A percentile compares a stretch with the other conserved stretches of the same genome.
Evolutionary conservation across 2,329 filamentous ascomycete species (phyloP).

Genomic region (Seiridium cupressi): DNA sequence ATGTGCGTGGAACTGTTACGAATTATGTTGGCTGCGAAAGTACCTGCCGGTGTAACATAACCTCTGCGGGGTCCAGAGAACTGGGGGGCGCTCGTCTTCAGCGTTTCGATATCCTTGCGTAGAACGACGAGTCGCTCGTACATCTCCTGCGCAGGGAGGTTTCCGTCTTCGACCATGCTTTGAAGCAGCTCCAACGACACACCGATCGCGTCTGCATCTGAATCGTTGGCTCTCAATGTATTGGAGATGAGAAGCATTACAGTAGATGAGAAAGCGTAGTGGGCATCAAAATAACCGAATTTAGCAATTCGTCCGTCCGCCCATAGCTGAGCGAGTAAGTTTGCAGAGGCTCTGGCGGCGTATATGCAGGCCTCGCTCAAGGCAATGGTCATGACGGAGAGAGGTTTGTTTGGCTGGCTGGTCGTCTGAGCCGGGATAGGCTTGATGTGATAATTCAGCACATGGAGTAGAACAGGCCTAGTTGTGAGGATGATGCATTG

Average conservation of each 20-base stretch:
- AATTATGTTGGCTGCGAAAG: slow-evolving; percentile 10
- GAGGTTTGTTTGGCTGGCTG: slow-evolving; percentile 6
- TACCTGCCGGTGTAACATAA: slow-evolving; percentile 11
- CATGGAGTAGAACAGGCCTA: slow-evolving; percentile 15
- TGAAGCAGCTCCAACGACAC: slow-evolving; percentile 18
- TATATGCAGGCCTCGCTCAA: slow-evolving; percentile 28
- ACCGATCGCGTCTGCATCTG: slow-evolving; percentile 19
- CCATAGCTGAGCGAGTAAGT: slow-evolving; percentile 22
- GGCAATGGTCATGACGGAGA: slow-evolving; percentile 26
- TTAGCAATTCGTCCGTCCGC: slow-evolving; percentile 22
- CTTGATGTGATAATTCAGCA: slow-evolving; percentile 15
- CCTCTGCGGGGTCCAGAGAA: slow-evolving; percentile 3
- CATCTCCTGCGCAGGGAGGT: slow-evolving; percentile 23
- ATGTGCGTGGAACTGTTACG: neutral
- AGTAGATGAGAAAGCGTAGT: slow-evolving; percentile 24
- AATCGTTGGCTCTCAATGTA: slow-evolving; percentile 18
- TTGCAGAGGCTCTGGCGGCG: slow-evolving; percentile 20
- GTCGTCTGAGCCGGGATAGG: neutral
- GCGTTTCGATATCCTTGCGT: slow-evolving; percentile 13
- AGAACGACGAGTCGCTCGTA: slow-evolving; percentile 16
- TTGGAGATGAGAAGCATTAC: slow-evolving; percentile 21
- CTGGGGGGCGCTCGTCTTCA: neutral
- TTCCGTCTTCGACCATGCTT: slow-evolving; percentile 25
- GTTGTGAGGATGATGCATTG: slow-evolving; percentile 19
- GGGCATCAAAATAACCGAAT: slow-evolving; percentile 26